A percentile compares a stretch with the other conserved stretches of the same genome.
These are phyloP conservation scores for Phascolomyces articulosus DNA, from an alignment of 371 early-diverging fungal genomes.

Conservation along the genomic window DNA sequence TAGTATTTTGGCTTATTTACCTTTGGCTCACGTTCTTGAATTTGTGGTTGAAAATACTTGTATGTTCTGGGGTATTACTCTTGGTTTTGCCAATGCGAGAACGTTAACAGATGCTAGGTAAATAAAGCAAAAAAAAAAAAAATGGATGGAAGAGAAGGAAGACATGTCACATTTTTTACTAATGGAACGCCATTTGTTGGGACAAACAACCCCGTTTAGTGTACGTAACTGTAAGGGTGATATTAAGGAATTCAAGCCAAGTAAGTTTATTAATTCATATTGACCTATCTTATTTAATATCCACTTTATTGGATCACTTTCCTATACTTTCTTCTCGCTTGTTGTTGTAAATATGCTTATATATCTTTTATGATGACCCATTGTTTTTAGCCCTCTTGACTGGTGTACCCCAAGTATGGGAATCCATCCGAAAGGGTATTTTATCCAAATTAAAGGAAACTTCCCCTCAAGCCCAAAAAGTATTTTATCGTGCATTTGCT, in stretches of 20 bases:
- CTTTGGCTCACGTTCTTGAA: constrained; percentile 93
- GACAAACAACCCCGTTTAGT: too few species aligned
- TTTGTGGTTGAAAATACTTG: constrained; percentile 80
- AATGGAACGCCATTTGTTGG: too few species aligned
- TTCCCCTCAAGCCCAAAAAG: constrained; percentile 65
- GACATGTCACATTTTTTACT: too few species aligned
- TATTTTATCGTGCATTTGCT: constrained; percentile 78
- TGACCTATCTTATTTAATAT: background rate
- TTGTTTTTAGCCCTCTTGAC: constrained; percentile 78
- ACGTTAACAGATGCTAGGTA: constrained; percentile 82
- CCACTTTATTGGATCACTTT: too few species aligned
- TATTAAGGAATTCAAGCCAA: constrained; percentile 90
- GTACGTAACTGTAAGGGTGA: constrained; percentile 95
- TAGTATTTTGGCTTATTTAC: constrained; percentile 88
- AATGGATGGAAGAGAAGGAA: too few species aligned
- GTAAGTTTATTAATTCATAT: too few species aligned
- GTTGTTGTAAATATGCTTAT: too few species aligned
- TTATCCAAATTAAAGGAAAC: constrained; percentile 68
- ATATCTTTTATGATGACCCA: too few species aligned
- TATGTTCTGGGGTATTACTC: constrained; percentile 74
- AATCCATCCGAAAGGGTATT: constrained; percentile 89
- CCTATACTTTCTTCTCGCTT: too few species aligned
- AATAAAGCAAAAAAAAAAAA: background rate
- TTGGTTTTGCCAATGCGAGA: constrained; percentile 90
- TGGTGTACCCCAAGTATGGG: constrained; percentile 94